Conservation (phyloP, 179 eudicot species). For the Silene noctiflora region DNA sequence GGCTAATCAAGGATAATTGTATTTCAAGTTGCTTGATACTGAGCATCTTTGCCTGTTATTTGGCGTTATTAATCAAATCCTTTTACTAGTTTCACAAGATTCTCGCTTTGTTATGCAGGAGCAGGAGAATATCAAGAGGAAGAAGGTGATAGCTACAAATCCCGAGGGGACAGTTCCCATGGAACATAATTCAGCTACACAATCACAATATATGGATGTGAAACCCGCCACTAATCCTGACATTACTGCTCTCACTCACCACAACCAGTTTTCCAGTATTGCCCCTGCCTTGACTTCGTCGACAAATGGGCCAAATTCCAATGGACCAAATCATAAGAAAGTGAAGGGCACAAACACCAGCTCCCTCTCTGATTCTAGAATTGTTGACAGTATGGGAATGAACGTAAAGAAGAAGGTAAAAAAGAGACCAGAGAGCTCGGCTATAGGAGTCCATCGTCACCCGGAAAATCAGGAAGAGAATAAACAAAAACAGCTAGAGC, state of each 20-base stretch:
- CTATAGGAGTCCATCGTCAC: slow-evolving; percentile 31
- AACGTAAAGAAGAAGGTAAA: slow-evolving; percentile 59
- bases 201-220: slow-evolving; percentile 32
- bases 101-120: slow-evolving; percentile 31
- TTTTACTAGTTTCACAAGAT: neutral
- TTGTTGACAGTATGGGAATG: slow-evolving; percentile 26
- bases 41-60: neutral
- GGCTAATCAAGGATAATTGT: no score
- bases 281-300: slow-evolving; percentile 22
- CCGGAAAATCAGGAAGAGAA: slow-evolving; percentile 44
- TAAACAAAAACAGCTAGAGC: slow-evolving; percentile 42
- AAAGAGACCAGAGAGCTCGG: slow-evolving; percentile 42
- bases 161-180: slow-evolving; percentile 33
- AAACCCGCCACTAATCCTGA: slow-evolving; percentile 34
- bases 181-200: slow-evolving; percentile 40
- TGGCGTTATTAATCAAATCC: neutral
- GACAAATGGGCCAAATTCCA: slow-evolving; percentile 24
- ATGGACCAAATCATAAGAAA: slow-evolving; percentile 53
- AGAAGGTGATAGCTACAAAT: slow-evolving; percentile 43
- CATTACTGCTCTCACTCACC: slow-evolving; percentile 23
- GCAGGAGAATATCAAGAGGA: slow-evolving; percentile 59
- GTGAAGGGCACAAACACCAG: slow-evolving; percentile 39
- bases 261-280: neutral
- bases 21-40: neutral
- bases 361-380: slow-evolving; percentile 21